Percentiles rank a stretch among this genome's conserved stretches.
Conservation (phyloP, 768 basidiomycete genomes). For the Rhodotorula graminis region DNA sequence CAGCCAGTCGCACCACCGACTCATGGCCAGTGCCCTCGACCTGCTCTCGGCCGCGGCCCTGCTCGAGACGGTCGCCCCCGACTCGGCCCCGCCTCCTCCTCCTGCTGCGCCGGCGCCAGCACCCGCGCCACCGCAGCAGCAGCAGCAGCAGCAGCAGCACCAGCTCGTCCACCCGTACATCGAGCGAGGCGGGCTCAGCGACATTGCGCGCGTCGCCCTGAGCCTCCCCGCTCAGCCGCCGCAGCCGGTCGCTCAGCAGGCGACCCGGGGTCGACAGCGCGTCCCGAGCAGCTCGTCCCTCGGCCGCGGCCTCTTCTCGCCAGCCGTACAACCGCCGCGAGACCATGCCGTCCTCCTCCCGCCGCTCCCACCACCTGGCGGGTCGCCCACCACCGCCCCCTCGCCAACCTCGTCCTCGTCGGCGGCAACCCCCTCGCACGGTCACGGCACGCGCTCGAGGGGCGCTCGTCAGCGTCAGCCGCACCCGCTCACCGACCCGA, state of each 20-base stretch:
- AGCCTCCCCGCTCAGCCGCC: neutral
- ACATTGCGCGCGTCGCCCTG: slow-evolving; percentile 1
- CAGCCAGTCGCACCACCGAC: too few relatives aligned
- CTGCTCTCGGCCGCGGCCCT: slow-evolving; percentile 12
- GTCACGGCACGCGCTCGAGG: slow-evolving; percentile 1
- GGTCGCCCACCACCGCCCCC: neutral
- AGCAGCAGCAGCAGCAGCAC: too few relatives aligned
- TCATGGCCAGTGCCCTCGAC: slow-evolving; percentile 32
- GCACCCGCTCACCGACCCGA: neutral
- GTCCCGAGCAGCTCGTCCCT: slow-evolving; percentile 3
- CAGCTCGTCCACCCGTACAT: neutral
- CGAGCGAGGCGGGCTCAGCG: neutral
- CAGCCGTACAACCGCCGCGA: neutral
- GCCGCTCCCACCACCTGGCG: neutral
- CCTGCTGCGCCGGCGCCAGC: too few relatives aligned
- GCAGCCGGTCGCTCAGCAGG: neutral
- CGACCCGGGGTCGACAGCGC: neutral
- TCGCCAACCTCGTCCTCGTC: too few relatives aligned
- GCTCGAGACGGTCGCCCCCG: neutral
- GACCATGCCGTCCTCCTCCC: neutral
- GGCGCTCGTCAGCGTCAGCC: neutral
- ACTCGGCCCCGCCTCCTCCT: slow-evolving; percentile 3
- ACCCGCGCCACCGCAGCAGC: too few relatives aligned
- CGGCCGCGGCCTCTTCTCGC: neutral
- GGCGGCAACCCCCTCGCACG: neutral